Percentiles rank a stretch among this genome's conserved stretches.
These are phyloP conservation scores for Sporothrix mexicana DNA, from an alignment of 2,329 filamentous ascomycete genomes.

Conservation along the genomic window DNA sequence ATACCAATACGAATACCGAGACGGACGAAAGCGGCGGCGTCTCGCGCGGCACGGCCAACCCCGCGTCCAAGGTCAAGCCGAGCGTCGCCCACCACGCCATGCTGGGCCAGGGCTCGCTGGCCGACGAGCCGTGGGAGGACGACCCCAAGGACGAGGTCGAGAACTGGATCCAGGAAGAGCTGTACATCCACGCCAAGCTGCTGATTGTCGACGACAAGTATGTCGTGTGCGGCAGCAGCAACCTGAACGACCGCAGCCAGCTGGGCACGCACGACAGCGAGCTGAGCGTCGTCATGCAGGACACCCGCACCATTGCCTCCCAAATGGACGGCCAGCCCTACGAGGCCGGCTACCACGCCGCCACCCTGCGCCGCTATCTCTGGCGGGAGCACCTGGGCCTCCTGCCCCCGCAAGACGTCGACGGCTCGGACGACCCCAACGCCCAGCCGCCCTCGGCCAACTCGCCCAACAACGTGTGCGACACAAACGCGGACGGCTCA, in stretches of 20 bases:
- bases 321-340: conserved; percentile 80
- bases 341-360: conserved; percentile 75
- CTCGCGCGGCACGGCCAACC: not conserved
- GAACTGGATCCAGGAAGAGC: conserved; percentile 93
- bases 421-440: conserved; percentile 72
- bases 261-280: conserved; percentile 90
- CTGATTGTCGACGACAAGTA: conserved; percentile 86
- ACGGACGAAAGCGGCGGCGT: too few relatives aligned
- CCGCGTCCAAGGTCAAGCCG: conserved; percentile 42
- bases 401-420: conserved; percentile 74
- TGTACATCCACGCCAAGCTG: conserved; percentile 93
- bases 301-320: conserved; percentile 72
- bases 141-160: conserved; percentile 76
- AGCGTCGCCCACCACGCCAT: conserved; percentile 82
- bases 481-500: conserved; percentile 41
- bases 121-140: conserved; percentile 77
- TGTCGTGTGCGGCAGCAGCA: conserved; percentile 84
- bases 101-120: conserved; percentile 65
- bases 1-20: too few relatives aligned
- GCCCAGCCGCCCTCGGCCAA: conserved; percentile 72
- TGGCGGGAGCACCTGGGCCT: conserved; percentile 93
- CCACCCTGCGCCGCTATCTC: conserved; percentile 80
- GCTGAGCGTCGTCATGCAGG: conserved; percentile 87
- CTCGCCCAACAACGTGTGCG: conserved; percentile 67
- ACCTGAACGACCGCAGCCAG: conserved; percentile 90